These are phyloP conservation scores for Brassica carinata DNA, from an alignment of 345 rosid species.

Conservation along the genomic window DNA sequence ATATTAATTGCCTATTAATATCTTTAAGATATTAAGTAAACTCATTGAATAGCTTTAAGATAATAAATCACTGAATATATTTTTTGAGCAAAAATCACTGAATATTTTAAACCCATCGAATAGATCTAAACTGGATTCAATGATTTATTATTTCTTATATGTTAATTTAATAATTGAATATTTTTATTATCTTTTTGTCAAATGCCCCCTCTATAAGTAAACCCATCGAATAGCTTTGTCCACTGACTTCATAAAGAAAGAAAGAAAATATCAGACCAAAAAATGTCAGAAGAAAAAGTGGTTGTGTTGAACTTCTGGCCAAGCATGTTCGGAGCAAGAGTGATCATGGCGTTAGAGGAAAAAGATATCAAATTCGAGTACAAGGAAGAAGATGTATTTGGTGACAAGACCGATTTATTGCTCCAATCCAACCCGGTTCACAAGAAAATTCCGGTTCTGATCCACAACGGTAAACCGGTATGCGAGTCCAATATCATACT, in stretches of 20 bases:
- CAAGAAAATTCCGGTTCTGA: constrained; percentile 43
- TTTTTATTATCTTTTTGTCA: background rate
- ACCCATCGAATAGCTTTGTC: background rate
- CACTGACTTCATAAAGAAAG: constrained; percentile 3
- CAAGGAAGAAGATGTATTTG: constrained; percentile 43
- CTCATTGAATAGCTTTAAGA: too few relatives aligned
- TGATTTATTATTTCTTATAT: too few relatives aligned
- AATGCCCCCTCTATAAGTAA: constrained; percentile 1
- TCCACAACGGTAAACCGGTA: constrained; percentile 41
- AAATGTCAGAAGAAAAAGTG: constrained; percentile 39
- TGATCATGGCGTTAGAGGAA: constrained; percentile 42
- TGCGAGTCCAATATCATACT: constrained; percentile 39
- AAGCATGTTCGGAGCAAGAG: constrained; percentile 45
- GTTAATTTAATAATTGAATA: too few relatives aligned
- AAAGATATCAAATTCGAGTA: constrained; percentile 37
- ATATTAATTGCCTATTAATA: too few relatives aligned
- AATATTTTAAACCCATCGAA: too few relatives aligned
- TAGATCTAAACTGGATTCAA: too few relatives aligned
- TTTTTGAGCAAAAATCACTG: too few relatives aligned
- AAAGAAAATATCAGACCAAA: background rate
- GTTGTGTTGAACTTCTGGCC: constrained; percentile 43
- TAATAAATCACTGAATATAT: too few relatives aligned
- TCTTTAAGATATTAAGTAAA: too few relatives aligned
- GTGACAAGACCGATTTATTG: constrained; percentile 35
- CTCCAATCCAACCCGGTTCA: constrained; percentile 36